Evolutionary conservation across 129 eudicot genomes (phyloP), one percentile per base, ranked within the genome.

Genomic region (Pulicaria dysenterica): DNA sequence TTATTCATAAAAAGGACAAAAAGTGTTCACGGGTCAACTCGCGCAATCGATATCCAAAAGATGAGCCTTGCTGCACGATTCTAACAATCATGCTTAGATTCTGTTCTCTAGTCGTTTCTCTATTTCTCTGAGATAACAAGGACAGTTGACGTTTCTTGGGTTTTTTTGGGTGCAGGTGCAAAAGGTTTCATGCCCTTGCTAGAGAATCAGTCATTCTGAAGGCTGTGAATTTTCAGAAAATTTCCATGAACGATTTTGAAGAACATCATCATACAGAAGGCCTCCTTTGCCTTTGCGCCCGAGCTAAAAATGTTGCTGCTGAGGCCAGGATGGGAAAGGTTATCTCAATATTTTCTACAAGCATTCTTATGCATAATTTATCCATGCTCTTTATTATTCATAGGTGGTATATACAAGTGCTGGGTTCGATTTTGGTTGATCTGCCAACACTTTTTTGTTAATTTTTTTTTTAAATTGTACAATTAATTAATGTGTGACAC

Each of bases 241-340:
- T 54, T 39, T 13, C 63, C 1, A 42, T 36, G 5, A 62, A 63
- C 3, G 31, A 63, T 50, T 62, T 37, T 24, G n/a, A 9, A 16
- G 51, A 5, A 16, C 71, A 73, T 36, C 78, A 12, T 17, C 9
- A 63, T 51, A 2, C 4, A 17, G 50, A 40, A 1, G 72, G 14
- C 44, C 64, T 63, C 16, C 64, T 74, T 74, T 63, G 78, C 53
- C 54, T 37, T 4, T 50, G 72, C 50, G 78, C 78, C 14, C 55
- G 58, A 41, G 78, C 51, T 62, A 71, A 71, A 50, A 62, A 74
- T 63, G 14, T n/a, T 15, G 63, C 43, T 49, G 78, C 63, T 38
- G 51, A 62, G 41, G 17, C 44, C 70, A 62, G 49, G 71, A 55
- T 74, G 50, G 56, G 64, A 74, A 74, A 65, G 78, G 78, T 74